Conservation (phyloP, 208 protist genomes). For the Trypanosoma brucei region DNA sequence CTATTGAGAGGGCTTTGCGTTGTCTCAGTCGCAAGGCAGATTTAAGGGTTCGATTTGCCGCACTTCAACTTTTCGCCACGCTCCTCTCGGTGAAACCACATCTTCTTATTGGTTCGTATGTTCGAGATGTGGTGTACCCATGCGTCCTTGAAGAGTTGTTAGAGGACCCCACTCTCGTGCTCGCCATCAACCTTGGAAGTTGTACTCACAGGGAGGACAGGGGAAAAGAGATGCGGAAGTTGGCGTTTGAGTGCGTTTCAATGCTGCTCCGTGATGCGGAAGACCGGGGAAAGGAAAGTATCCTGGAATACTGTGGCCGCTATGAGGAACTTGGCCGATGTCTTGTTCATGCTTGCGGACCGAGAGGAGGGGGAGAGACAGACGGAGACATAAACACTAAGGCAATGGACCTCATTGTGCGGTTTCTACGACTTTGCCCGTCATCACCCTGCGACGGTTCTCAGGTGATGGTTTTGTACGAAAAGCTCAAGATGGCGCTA, state of each 20-base stretch:
- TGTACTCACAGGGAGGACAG: conserved; percentile 93
- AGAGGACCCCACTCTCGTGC: conserved; percentile 41
- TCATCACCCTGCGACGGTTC: conserved; percentile 19
- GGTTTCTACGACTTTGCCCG: conserved; percentile 36
- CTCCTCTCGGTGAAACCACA: conserved; percentile 28
- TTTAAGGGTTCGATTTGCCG: conserved; percentile 23
- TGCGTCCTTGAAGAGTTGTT: conserved; percentile 27
- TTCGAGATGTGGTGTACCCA: conserved; percentile 24
- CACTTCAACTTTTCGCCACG: conserved; percentile 36
- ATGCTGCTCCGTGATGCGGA: conserved; percentile 56
- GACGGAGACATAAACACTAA: conserved; percentile 43
- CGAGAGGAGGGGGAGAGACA: conserved; percentile 34
- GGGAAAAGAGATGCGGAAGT: conserved; percentile 92
- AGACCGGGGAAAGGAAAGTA: conserved; percentile 20
- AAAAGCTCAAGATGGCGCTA: conserved; percentile 42
- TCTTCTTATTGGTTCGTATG: conserved; percentile 31
- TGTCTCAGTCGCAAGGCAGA: conserved; percentile 14
- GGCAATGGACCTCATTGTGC: conserved; percentile 38
- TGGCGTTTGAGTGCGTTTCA: conserved; percentile 92
- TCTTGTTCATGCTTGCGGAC: conserved; percentile 42
- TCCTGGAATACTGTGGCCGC: conserved; percentile 44
- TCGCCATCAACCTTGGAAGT: conserved; percentile 83
- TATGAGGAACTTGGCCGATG: conserved; percentile 28
- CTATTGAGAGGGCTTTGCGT: conserved; percentile 12
- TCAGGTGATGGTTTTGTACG: conserved; percentile 29